phyloP scores from a whole-genome alignment of 345 rosid genomes.

The Raphanus raphanistrum region DNA sequence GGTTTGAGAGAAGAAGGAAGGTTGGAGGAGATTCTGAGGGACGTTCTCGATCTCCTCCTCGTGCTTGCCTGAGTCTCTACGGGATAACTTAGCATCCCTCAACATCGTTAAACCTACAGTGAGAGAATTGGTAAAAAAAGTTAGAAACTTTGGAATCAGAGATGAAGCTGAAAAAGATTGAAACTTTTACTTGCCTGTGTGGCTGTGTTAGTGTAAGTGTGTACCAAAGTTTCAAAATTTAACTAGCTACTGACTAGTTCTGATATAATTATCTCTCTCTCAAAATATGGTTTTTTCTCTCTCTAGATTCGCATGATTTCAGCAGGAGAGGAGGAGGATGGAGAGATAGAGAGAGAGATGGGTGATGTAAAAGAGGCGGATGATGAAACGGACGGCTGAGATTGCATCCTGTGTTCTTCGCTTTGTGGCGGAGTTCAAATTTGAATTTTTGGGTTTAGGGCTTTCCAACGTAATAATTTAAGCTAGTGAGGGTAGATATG shows the following conservation, averaged over 20 bases:
- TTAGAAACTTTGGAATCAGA: conserved; percentile 9
- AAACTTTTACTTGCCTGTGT: conserved; percentile 44
- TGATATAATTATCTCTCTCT: conserved; percentile 9
- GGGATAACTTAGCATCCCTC: conserved; percentile 62
- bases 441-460: conserved; percentile 44
- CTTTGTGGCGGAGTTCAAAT: conserved; percentile 45
- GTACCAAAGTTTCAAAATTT: conserved; percentile 41
- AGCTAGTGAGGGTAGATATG: background rate
- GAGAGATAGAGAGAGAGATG: conserved; percentile 9
- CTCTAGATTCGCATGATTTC: conserved; percentile 30
- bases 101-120: conserved; percentile 46
- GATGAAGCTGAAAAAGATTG: background rate
- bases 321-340: conserved; percentile 28
- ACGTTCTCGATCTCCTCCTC: conserved; percentile 85
- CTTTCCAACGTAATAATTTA: conserved; percentile 10
- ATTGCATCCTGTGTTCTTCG: conserved; percentile 33
- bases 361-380: background rate
- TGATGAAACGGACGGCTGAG: conserved; percentile 48
- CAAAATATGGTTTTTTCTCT: background rate
- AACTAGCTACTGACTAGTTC: conserved; percentile 11
- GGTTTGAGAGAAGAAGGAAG: conserved; percentile 48
- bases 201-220: conserved; percentile 29
- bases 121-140: background rate
- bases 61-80: conserved; percentile 55
- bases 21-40: conserved; percentile 58